Conservation (phyloP, 208 protist species). For the Leptomonas seymouri region DNA sequence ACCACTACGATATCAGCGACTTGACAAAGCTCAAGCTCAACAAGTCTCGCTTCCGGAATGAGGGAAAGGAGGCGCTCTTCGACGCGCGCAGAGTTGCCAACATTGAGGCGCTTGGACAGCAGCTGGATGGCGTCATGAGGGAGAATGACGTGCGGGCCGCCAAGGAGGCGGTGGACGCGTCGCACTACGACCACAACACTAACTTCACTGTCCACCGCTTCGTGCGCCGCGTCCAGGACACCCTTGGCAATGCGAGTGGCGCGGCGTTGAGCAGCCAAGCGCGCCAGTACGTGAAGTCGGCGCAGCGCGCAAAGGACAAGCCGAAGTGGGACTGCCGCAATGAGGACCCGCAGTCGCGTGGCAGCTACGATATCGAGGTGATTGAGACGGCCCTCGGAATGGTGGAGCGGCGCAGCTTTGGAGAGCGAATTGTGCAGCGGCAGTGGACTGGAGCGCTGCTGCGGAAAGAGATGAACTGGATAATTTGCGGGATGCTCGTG, state of each 20-base stretch:
- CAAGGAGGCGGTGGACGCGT: slow-evolving; percentile 82
- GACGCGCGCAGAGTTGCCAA: slow-evolving; percentile 70
- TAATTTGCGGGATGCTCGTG: slow-evolving; percentile 58
- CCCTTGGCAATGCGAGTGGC: slow-evolving; percentile 35
- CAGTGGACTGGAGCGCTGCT: slow-evolving; percentile 64
- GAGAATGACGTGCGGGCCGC: slow-evolving; percentile 74
- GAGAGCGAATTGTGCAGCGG: slow-evolving; percentile 59
- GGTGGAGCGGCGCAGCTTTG: slow-evolving; percentile 44
- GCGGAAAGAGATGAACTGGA: slow-evolving; percentile 58
- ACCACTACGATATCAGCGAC: slow-evolving; percentile 82
- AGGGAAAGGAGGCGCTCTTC: slow-evolving; percentile 55
- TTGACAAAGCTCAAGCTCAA: slow-evolving; percentile 73
- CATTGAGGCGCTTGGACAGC: slow-evolving; percentile 66
- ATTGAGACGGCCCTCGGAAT: slow-evolving; percentile 77
- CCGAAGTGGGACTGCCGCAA: slow-evolving; percentile 84
- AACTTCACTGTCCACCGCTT: slow-evolving; percentile 60
- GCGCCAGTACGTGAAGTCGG: slow-evolving; percentile 1
- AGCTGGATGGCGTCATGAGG: slow-evolving; percentile 80
- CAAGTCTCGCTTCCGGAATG: slow-evolving; percentile 55
- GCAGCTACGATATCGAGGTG: slow-evolving; percentile 62
- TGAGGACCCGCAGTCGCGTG: slow-evolving; percentile 68
- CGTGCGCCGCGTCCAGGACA: slow-evolving; percentile 59
- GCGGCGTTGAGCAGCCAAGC: slow-evolving; percentile 23
- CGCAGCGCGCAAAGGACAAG: slow-evolving; percentile 3
- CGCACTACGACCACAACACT: slow-evolving; percentile 70